Percentiles rank a stretch among this genome's conserved stretches.
Conservation (phyloP, 768 basidiomycete species). For the Chiua virens region DNA sequence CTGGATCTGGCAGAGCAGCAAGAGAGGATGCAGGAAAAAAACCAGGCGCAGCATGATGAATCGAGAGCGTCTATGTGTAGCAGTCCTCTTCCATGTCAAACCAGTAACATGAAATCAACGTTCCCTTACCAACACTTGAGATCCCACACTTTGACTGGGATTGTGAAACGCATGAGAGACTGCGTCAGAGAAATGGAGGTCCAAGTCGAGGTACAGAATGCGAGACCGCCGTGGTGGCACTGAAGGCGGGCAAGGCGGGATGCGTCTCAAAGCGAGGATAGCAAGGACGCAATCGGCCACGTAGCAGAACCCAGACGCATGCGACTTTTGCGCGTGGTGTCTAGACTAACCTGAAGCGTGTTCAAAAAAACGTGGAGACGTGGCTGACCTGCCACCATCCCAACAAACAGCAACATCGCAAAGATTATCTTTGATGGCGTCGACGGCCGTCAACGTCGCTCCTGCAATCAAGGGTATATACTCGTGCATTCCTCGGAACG, state of each 20-base stretch:
- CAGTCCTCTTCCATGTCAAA: not conserved
- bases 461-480: constrained; percentile 78
- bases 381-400: constrained; percentile 82
- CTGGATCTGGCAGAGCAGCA: constrained; percentile 43
- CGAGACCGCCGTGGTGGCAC: constrained; percentile 45
- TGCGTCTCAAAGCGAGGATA: constrained; percentile 65
- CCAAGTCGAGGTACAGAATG: constrained; percentile 90
- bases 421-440: constrained; percentile 48
- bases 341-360: constrained; percentile 34
- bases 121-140: constrained; percentile 49
- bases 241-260: constrained; percentile 17
- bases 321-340: constrained; percentile 80
- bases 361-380: not conserved
- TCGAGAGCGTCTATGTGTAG: constrained; percentile 69
- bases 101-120: not conserved
- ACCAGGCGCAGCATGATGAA: constrained; percentile 80
- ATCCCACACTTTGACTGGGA: constrained; percentile 32
- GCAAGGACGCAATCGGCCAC: constrained; percentile 87
- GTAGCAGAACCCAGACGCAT: constrained; percentile 91
- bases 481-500: constrained; percentile 63
- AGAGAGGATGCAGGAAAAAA: constrained; percentile 76
- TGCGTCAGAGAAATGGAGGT: constrained; percentile 89
- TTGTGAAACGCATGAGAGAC: constrained; percentile 75
- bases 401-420: constrained; percentile 76
- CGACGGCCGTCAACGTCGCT: constrained; percentile 72